phyloP scores from a whole-genome alignment of 345 rosid genomes.

The Moringa oleifera region DNA sequence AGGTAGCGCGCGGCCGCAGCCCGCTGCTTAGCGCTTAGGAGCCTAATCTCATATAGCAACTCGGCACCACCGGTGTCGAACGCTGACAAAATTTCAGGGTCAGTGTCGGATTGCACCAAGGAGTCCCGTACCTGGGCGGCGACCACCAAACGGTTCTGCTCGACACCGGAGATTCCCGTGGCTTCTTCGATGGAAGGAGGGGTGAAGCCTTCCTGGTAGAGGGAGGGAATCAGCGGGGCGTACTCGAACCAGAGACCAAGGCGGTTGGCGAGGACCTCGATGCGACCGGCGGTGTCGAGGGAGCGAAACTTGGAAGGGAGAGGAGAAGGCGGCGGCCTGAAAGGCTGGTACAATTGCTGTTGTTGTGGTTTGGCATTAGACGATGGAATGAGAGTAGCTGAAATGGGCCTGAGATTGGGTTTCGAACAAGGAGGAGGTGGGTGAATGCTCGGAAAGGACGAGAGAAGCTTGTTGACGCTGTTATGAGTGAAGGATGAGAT shows the following conservation, averaged over 20 bases:
- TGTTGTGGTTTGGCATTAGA: constrained; percentile 24
- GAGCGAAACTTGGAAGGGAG: constrained; percentile 57
- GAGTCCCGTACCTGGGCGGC: constrained; percentile 77
- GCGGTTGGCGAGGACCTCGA: constrained; percentile 71
- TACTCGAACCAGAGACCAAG: constrained; percentile 84
- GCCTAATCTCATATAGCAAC: constrained; percentile 74
- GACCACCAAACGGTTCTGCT: constrained; percentile 77
- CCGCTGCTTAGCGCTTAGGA: constrained; percentile 51
- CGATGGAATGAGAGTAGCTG: constrained; percentile 32
- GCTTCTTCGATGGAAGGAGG: constrained; percentile 63
- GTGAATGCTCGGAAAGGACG: neutral
- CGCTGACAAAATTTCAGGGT: constrained; percentile 43
- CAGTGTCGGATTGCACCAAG: constrained; percentile 47
- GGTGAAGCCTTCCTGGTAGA: constrained; percentile 72
- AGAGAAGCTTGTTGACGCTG: neutral
- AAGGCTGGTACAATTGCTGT: constrained; percentile 68
- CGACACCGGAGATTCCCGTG: constrained; percentile 78
- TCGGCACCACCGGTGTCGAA: constrained; percentile 75
- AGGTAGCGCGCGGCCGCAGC: constrained; percentile 51
- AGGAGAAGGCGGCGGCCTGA: constrained; percentile 87
- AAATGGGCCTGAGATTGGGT: constrained; percentile 29
- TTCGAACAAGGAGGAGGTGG: constrained; percentile 10
- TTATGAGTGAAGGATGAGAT: neutral
- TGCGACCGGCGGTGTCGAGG: constrained; percentile 56
- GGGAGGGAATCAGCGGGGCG: constrained; percentile 75